Base-by-base conservation (phyloP, 192 early-diverging fungal genomes). In the Entomortierella parvispora region DNA sequence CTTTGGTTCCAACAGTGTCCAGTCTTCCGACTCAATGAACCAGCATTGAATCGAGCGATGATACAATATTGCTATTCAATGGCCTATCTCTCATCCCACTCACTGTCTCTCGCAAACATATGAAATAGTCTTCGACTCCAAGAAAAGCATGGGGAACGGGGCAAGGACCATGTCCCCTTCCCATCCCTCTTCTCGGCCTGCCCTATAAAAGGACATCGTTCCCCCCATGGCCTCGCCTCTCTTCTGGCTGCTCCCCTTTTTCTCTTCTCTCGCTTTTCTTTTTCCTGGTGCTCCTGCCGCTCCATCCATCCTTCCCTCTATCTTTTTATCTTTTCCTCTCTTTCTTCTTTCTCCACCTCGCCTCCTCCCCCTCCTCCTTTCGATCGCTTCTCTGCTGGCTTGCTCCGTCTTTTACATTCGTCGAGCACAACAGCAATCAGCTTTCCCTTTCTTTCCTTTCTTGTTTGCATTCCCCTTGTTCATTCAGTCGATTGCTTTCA, bases 371-470 rank as follows among this genome's bases (percentile, higher is more conserved):
- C 23, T 37, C 29, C 22, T 15, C 26, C 31, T 40, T 33, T 42
- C 3, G 20, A 14, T 29, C 25, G 29, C 26, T 26, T 33, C 3
- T 52, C 51, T 52, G 57, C 50, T 60, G 50, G 58, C 42, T 63
- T 53, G 69, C 69, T 71, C 69, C 69, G 69, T 71, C 50, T 23
- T 71, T 52, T 47, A 48, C 44, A 46, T 51, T 7, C 69, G 69
- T 71, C 69, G 69, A 71, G 68, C 50, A 70, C 68, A 71, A 63
- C 49, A 63, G 48, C 15, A 42, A 25, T 46, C 15, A n/a, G 20
- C 26, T 23, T 46, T 14, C 61, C 28, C 18, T 20, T 58, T 29
- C 46, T 28, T 58, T 69, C 18, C 57, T 46, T 57, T 51, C 44
- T 40, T 50, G 50, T 22, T 50, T n/a, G 65, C 55, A 47, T 71